These are phyloP conservation scores for Ustilago curta DNA, from an alignment of 1,284 basidiomycete genomes.

Conservation along the genomic window DNA sequence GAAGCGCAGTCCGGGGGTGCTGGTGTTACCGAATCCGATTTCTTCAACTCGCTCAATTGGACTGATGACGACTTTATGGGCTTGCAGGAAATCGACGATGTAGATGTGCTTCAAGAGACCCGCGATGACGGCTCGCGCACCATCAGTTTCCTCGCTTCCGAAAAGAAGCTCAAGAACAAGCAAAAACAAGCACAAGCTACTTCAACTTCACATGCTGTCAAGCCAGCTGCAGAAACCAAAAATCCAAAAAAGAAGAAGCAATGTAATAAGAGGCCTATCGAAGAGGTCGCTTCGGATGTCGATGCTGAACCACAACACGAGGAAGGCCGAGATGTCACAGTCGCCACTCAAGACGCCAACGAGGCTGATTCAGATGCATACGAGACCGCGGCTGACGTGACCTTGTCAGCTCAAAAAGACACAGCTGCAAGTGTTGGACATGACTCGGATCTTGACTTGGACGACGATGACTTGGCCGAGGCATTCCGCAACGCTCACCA, in stretches of 20 bases:
- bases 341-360: constrained; percentile 11
- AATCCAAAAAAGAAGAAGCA: constrained; percentile 12
- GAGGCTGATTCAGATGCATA: constrained; percentile 49
- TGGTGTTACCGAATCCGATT: constrained; percentile 52
- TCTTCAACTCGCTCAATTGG: constrained; percentile 44
- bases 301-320: constrained; percentile 23
- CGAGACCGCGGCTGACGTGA: constrained; percentile 24
- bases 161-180: constrained; percentile 42
- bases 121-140: constrained; percentile 47
- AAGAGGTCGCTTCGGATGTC: constrained; percentile 25
- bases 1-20: constrained; percentile 49
- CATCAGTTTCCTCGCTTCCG: constrained; percentile 47
- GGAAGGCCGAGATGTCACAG: constrained; percentile 18
- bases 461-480: constrained; percentile 46
- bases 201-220: constrained; percentile 2
- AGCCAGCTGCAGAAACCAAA: background rate
- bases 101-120: constrained; percentile 55
- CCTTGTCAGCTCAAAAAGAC: constrained; percentile 16
- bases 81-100: constrained; percentile 64
- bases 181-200: constrained; percentile 29
- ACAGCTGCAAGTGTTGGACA: background rate
- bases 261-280: constrained; percentile 28
- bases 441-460: constrained; percentile 36
- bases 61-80: constrained; percentile 66
- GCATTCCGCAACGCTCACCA: constrained; percentile 52